A percentile compares a stretch with the other conserved stretches of the same genome.
These are phyloP conservation scores for Phylloporus arenicola DNA, from an alignment of 768 basidiomycete genomes.

Conservation along the genomic window DNA sequence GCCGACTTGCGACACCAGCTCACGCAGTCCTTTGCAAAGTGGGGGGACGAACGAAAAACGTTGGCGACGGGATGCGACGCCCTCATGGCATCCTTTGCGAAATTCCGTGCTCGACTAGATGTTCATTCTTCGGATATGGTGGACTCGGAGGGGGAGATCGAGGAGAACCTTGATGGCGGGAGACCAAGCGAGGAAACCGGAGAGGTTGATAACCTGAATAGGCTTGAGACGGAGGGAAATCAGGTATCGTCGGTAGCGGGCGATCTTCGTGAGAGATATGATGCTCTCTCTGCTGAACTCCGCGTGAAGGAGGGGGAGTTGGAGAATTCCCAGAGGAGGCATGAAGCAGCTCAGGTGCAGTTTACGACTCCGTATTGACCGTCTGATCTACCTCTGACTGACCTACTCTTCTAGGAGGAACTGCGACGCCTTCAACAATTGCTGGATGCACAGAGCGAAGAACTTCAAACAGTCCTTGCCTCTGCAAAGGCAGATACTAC, in stretches of 20 bases:
- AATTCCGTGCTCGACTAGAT: constrained; percentile 24
- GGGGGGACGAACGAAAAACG: constrained; percentile 26
- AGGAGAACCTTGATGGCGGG: constrained; percentile 16
- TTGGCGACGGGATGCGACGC: constrained; percentile 17
- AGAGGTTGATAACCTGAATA: constrained; percentile 6
- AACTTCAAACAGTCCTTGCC: constrained; percentile 13
- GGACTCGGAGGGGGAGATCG: constrained; percentile 24
- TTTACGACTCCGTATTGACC: constrained; percentile 1
- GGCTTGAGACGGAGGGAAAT: constrained; percentile 6
- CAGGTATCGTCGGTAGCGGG: constrained; percentile 3
- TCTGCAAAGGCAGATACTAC: constrained; percentile 5
- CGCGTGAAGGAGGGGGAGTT: constrained; percentile 16
- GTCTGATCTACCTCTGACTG: constrained; percentile 5
- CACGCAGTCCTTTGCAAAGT: constrained; percentile 25
- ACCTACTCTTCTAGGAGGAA: constrained; percentile 15
- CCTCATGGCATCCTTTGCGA: constrained; percentile 30
- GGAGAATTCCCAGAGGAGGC: constrained; percentile 12
- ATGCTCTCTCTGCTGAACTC: constrained; percentile 17
- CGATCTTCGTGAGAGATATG: constrained; percentile 11
- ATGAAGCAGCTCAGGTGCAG: constrained; percentile 18
- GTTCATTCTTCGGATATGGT: constrained; percentile 16
- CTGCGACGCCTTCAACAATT: constrained; percentile 11
- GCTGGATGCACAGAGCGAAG: constrained; percentile 17
- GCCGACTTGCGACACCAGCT: constrained; percentile 26
- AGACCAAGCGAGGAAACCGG: constrained; percentile 14